These are phyloP conservation scores for Pseudozyma hubeiensis DNA, from an alignment of 1,284 basidiomycete genomes.

Conservation along the genomic window DNA sequence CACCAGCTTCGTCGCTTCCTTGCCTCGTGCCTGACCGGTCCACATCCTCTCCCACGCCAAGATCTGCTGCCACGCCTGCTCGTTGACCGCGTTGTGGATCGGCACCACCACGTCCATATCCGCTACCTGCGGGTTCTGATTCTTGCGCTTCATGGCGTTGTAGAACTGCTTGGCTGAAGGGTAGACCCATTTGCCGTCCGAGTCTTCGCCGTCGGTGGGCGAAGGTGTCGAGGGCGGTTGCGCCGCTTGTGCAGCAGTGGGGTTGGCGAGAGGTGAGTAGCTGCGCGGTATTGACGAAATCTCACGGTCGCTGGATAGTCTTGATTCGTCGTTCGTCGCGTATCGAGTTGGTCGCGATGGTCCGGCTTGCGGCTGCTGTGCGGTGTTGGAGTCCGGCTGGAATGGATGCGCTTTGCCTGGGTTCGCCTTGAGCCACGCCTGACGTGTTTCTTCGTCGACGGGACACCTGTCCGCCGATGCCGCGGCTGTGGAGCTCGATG, in stretches of 20 bases:
- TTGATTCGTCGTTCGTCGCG: constrained; percentile 38
- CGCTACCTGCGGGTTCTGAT: constrained; percentile 74
- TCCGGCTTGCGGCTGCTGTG: constrained; percentile 10
- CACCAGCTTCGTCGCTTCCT: constrained; percentile 78
- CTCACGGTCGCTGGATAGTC: constrained; percentile 76
- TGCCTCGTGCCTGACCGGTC: constrained; percentile 13
- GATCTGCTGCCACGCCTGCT: constrained; percentile 91
- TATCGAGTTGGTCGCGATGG: constrained; percentile 17
- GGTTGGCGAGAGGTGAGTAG: constrained; percentile 25
- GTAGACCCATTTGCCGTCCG: constrained; percentile 85
- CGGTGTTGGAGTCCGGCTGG: constrained; percentile 13
- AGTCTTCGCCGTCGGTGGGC: constrained; percentile 27
- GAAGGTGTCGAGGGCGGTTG: constrained; percentile 15
- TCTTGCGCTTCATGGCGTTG: constrained; percentile 90
- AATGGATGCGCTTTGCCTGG: constrained; percentile 31
- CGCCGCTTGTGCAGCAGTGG: constrained; percentile 22
- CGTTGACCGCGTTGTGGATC: constrained; percentile 99
- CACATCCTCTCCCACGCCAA: constrained; percentile 81
- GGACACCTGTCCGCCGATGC: constrained; percentile 75
- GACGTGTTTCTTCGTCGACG: constrained; percentile 73
- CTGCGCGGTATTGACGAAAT: constrained; percentile 86
- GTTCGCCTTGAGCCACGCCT: constrained; percentile 69
- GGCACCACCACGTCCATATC: constrained; percentile 98
- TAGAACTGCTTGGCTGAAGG: constrained; percentile 98
- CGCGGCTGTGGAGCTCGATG: constrained; percentile 3